Evolutionary conservation across 768 basidiomycete species (phyloP).

Genomic region (Leccinum incarnatum): DNA sequence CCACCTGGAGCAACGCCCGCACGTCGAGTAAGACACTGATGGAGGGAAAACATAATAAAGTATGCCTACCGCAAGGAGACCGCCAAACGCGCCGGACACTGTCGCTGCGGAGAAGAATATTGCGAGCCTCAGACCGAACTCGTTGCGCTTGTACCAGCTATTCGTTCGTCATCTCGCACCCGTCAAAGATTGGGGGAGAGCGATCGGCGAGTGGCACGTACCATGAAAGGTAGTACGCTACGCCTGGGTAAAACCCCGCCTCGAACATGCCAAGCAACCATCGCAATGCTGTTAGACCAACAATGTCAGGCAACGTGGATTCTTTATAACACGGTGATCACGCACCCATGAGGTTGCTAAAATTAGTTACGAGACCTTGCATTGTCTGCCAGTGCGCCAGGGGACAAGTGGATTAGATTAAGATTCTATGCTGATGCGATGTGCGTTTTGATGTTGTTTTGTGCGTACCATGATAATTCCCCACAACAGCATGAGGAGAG

Average conservation of each 20-base stretch:
- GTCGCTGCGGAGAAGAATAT: constrained; percentile 79
- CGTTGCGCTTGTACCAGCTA: constrained; percentile 67
- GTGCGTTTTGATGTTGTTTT: background rate
- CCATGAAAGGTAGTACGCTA: constrained; percentile 75
- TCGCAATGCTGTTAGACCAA: constrained; percentile 48
- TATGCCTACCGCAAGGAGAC: constrained; percentile 58
- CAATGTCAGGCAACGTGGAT: background rate
- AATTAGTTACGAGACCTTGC: constrained; percentile 70
- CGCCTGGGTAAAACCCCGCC: constrained; percentile 42
- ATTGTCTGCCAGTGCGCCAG: constrained; percentile 47
- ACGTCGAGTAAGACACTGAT: background rate
- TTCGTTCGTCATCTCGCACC: constrained; percentile 7
- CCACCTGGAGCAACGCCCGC: constrained; percentile 34
- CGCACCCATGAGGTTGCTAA: constrained; percentile 63
- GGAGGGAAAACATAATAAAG: background rate
- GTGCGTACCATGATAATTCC: constrained; percentile 65
- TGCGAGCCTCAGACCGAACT: constrained; percentile 65
- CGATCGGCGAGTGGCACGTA: constrained; percentile 28
- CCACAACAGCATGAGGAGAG: constrained; percentile 70
- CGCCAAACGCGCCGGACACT: constrained; percentile 77
- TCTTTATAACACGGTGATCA: background rate
- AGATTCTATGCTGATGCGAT: background rate
- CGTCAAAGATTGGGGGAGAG: constrained; percentile 35
- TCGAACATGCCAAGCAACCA: constrained; percentile 78
- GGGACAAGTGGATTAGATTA: constrained; percentile 1